Base-by-base conservation (phyloP, 768 basidiomycete genomes). In the Lactarius sp. region DNA sequence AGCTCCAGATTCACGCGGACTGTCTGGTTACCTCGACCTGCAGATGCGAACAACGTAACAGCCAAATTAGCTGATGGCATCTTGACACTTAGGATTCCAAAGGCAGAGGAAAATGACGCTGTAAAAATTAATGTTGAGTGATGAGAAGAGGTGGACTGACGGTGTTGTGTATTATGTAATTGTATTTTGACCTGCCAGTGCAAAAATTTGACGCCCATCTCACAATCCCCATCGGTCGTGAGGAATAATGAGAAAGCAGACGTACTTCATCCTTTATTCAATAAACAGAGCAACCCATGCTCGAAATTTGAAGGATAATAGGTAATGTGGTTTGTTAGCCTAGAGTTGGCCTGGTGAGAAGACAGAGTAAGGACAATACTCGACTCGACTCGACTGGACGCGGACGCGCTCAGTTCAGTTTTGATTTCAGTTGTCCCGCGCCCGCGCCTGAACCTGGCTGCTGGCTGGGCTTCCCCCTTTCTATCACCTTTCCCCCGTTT, bases 1-100 rank as follows among this genome's bases (percentile, higher is more conserved):
- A 80, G 79, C 52, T 72, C 81, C 3, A 74, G 78, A 2, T 92
- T 90, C 72, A 79, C 81, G 14, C 81, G 90, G 55, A 90, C 88
- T 0, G 80, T 92, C 12, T 86, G 85, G 82, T 77, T 92, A 31
- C 87, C 89, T 41, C 80, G 79, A 12, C 78, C 84, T 7, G 78
- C 88, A 1, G 85, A 90, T 69, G 73, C 76, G 39, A 76, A 76
- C 36, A 80, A 78, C 60, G 83, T 90, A 31, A 74, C 77, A 1
- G 90, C 88, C 16, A 87, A 83, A 68, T 74, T 92, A 66, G 74
- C 79, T 33, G 83, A 91, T 62, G 90, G 90, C 6, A 79, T 92
- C 31, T 80, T 92, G 55, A 86, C 81, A 4, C 69, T 92, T 49
- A 81, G 75, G 6, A 76, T 86, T 14, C 79, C 82, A 14, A 89